phyloP scores from a whole-genome alignment of 1,139 yeast species.

The Nakaseomyces kungkrabaensis region DNA sequence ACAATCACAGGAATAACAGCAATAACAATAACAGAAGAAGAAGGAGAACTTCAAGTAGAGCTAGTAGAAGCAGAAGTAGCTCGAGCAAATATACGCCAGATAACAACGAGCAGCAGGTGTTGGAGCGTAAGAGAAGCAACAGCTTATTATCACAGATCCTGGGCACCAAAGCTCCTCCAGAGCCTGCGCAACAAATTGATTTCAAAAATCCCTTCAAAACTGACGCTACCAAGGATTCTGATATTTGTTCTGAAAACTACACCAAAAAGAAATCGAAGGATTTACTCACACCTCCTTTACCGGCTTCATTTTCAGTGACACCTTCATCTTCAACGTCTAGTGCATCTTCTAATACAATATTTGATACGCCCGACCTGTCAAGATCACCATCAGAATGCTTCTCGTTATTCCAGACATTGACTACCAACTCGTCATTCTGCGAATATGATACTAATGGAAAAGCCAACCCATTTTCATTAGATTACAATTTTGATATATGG shows the following conservation, averaged over 20 bases:
- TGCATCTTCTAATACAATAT: neutral
- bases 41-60: neutral
- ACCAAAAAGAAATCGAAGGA: neutral
- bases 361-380: neutral
- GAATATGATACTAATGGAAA: neutral
- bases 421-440: conserved; percentile 2
- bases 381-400: neutral
- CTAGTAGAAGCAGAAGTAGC: conserved; percentile 8
- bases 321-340: neutral
- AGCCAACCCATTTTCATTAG: neutral
- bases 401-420: neutral
- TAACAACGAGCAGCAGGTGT: neutral
- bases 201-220: neutral
- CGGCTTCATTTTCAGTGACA: neutral
- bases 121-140: neutral
- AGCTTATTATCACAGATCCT: neutral
- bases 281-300: neutral
- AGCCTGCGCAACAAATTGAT: neutral
- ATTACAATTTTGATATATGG: conserved; percentile 1
- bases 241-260: neutral
- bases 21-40: conserved; percentile 5
- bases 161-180: neutral
- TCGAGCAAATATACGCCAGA: neutral
- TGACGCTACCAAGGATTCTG: neutral
- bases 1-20: conserved; percentile 2